A percentile compares a stretch with the other conserved stretches of the same genome.
Evolutionary conservation across 495 filamentous ascomycete genomes (phyloP).

Genomic region (Talaromyces liani): DNA sequence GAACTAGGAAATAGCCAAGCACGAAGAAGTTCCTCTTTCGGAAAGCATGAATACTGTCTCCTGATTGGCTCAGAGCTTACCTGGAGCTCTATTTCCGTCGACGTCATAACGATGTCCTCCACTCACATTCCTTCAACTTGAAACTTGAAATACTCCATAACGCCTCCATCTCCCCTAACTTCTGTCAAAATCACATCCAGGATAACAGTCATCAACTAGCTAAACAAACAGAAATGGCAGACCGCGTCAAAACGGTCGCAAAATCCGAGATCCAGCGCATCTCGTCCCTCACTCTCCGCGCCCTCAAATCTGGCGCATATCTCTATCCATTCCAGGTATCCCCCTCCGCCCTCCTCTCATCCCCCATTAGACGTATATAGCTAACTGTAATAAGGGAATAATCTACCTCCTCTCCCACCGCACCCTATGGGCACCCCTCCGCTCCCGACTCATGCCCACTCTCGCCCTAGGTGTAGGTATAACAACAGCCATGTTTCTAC

Average conservation of each 20-base stretch:
- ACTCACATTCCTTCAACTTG: background rate
- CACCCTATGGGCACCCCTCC: slow-evolving; percentile 56
- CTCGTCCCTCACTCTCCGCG: slow-evolving; percentile 47
- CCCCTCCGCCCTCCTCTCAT: background rate
- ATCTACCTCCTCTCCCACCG: slow-evolving; percentile 56
- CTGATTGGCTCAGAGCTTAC: background rate
- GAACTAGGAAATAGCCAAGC: background rate
- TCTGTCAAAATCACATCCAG: background rate
- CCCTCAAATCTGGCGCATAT: slow-evolving; percentile 68
- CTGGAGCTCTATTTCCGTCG: background rate
- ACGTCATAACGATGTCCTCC: background rate
- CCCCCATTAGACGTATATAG: background rate
- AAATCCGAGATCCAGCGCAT: slow-evolving; percentile 30
- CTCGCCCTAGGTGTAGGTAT: slow-evolving; percentile 62
- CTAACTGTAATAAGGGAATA: slow-evolving; percentile 45
- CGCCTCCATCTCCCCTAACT: background rate
- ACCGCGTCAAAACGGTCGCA: slow-evolving; percentile 33
- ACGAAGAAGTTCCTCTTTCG: background rate
- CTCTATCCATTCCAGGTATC: slow-evolving; percentile 76
- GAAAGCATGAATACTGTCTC: background rate
- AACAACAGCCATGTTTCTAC: slow-evolving; percentile 72
- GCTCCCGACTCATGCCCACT: slow-evolving; percentile 60
- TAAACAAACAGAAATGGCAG: slow-evolving; percentile 25
- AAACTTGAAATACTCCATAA: background rate
- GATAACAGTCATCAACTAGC: background rate